Conservation (phyloP, 352 stramenopile genomes). For the Phytopythium montanum region DNA sequence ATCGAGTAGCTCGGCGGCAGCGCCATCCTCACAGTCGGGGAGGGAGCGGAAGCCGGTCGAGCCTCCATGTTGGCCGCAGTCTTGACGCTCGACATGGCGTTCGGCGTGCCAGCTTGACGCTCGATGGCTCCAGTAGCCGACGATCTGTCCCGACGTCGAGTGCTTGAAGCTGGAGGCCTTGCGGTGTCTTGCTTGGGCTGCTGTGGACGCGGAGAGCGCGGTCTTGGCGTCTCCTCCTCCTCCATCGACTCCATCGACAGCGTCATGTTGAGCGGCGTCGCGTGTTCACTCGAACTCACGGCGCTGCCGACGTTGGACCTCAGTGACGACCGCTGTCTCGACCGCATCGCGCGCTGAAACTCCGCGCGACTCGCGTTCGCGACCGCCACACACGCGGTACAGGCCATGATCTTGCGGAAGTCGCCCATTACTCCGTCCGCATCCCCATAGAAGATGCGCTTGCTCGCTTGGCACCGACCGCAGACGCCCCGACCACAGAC, state of each 20-base stretch:
- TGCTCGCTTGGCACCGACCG: constrained; percentile 23
- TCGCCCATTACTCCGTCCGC: constrained; percentile 26
- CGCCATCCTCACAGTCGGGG: neutral
- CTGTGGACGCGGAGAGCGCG: neutral
- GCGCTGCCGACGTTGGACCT: neutral
- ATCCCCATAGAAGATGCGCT: constrained; percentile 38
- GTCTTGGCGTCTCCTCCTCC: neutral
- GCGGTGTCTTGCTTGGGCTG: neutral
- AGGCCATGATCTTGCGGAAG: constrained; percentile 39
- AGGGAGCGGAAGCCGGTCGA: neutral
- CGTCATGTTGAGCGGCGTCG: neutral
- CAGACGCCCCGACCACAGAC: constrained; percentile 26
- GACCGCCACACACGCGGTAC: constrained; percentile 34
- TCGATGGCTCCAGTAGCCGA: neutral
- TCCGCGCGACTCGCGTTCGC: constrained; percentile 20
- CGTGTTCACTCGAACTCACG: neutral
- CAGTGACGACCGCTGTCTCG: neutral
- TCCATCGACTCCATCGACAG: neutral
- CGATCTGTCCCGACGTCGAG: neutral
- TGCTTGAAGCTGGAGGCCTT: too few relatives aligned
- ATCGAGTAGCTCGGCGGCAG: neutral
- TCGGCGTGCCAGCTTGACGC: neutral
- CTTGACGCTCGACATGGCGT: neutral
- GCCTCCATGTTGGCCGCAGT: neutral
- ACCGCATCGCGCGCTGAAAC: neutral